Percentiles rank a stretch among this genome's conserved stretches.
These are phyloP conservation scores for Cornus controversa DNA, from an alignment of 148 eudicot genomes.

Conservation along the genomic window DNA sequence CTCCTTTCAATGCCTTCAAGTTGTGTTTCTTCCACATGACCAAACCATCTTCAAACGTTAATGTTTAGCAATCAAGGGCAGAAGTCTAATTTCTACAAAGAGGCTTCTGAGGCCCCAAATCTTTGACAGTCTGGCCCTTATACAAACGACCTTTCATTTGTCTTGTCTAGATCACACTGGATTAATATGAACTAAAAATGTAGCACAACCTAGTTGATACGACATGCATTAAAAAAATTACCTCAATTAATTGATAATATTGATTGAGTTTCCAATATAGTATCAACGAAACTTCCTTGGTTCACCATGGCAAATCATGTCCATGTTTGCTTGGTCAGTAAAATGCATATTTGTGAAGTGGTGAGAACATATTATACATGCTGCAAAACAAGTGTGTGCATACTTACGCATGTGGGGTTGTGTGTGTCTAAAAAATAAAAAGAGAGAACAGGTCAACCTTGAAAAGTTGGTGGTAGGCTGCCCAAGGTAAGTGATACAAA, in stretches of 20 bases:
- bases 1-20: background rate
- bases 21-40: background rate
- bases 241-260: background rate
- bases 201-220: background rate
- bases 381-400: background rate
- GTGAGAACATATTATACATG: background rate
- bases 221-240: background rate
- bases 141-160: background rate
- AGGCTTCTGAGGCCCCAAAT: background rate
- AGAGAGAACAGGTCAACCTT: constrained; percentile 49
- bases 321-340: background rate
- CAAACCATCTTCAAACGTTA: background rate
- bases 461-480: constrained; percentile 80
- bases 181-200: background rate
- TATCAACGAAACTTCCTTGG: background rate
- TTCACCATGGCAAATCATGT: background rate
- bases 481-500: constrained; percentile 78
- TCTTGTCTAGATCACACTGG: background rate
- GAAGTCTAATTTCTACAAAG: background rate
- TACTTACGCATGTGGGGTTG: background rate
- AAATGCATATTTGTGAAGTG: background rate
- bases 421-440: background rate
- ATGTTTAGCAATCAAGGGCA: background rate
- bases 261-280: background rate
- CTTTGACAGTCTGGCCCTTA: background rate